phyloP scores from a whole-genome alignment of 2,329 filamentous ascomycete species.

The Hymenoscyphus linearis region DNA sequence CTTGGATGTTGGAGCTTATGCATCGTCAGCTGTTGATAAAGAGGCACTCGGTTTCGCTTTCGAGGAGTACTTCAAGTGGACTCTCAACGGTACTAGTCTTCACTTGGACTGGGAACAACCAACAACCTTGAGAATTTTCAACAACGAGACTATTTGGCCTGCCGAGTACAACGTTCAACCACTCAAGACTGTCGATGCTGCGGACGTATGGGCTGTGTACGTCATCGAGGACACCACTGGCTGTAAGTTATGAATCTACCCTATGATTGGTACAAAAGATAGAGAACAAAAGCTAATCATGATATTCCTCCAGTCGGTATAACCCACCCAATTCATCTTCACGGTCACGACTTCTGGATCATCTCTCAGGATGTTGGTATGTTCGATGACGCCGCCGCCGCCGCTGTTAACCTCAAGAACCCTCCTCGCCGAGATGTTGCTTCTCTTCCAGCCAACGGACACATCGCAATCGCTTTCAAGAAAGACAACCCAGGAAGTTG shows the following conservation, averaged over 20 bases:
- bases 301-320: constrained; percentile 5
- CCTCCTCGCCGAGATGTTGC: constrained; percentile 49
- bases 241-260: constrained; percentile 5
- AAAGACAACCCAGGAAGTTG: constrained; percentile 32
- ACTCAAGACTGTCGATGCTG: constrained; percentile 30
- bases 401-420: constrained; percentile 36
- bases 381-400: constrained; percentile 20
- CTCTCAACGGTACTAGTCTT: constrained; percentile 44
- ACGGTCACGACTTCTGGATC: constrained; percentile 47
- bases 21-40: constrained; percentile 7
- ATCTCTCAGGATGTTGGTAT: constrained; percentile 41
- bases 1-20: constrained; percentile 21
- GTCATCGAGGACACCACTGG: constrained; percentile 27
- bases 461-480: constrained; percentile 30
- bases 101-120: constrained; percentile 43
- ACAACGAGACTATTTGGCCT: constrained; percentile 28
- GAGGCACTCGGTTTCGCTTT: constrained; percentile 17
- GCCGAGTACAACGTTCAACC: constrained; percentile 34
- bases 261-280: neutral
- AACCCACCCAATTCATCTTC: constrained; percentile 39
- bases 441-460: constrained; percentile 36
- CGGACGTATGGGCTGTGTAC: constrained; percentile 26
- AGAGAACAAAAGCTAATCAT: too few species aligned
- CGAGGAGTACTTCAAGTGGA: constrained; percentile 40
- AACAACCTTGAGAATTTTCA: constrained; percentile 35